Percentiles rank a stretch among this genome's conserved stretches.
Evolutionary conservation across 495 filamentous ascomycete genomes (phyloP).

Genomic region (Thermothielavioides terrestris): DNA sequence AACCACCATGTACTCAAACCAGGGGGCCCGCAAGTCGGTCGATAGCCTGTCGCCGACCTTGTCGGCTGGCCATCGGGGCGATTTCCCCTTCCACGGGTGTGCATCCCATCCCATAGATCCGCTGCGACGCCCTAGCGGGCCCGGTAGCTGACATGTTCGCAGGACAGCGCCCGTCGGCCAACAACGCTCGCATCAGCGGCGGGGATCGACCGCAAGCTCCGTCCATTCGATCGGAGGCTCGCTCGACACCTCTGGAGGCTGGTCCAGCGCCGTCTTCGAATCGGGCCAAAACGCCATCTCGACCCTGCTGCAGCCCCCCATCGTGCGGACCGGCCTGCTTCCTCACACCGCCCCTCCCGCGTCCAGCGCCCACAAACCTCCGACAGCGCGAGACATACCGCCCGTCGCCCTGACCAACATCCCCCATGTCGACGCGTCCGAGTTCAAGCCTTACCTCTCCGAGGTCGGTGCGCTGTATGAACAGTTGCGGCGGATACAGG

Average conservation of each 20-base stretch:
- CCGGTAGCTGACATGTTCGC: slow-evolving; percentile 21
- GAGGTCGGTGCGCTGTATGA: slow-evolving; percentile 78
- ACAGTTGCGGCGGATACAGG: slow-evolving; percentile 68
- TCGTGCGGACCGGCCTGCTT: slow-evolving; percentile 75
- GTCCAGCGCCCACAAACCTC: slow-evolving; percentile 64
- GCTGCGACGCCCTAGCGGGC: neutral
- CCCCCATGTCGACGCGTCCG: slow-evolving; percentile 64
- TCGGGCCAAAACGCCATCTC: slow-evolving; percentile 88
- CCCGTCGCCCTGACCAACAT: slow-evolving; percentile 91
- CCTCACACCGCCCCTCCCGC: slow-evolving; percentile 61
- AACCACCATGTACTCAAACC: slow-evolving; percentile 53
- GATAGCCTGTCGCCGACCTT: slow-evolving; percentile 54
- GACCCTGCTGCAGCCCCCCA: slow-evolving; percentile 81
- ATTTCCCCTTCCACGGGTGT: slow-evolving; percentile 51
- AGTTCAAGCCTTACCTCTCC: slow-evolving; percentile 74
- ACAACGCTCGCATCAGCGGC: slow-evolving; percentile 33
- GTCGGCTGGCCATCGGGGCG: slow-evolving; percentile 41
- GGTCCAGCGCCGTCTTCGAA: slow-evolving; percentile 59
- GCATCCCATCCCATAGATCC: too few relatives aligned
- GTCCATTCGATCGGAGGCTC: slow-evolving; percentile 69
- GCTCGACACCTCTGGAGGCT: slow-evolving; percentile 52
- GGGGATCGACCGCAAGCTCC: slow-evolving; percentile 83
- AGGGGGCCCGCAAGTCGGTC: slow-evolving; percentile 58
- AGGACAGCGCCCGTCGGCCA: slow-evolving; percentile 23
- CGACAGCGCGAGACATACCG: slow-evolving; percentile 87